Conservation (phyloP, 192 early-diverging fungal species). For the Geranomyces michiganensis region DNA sequence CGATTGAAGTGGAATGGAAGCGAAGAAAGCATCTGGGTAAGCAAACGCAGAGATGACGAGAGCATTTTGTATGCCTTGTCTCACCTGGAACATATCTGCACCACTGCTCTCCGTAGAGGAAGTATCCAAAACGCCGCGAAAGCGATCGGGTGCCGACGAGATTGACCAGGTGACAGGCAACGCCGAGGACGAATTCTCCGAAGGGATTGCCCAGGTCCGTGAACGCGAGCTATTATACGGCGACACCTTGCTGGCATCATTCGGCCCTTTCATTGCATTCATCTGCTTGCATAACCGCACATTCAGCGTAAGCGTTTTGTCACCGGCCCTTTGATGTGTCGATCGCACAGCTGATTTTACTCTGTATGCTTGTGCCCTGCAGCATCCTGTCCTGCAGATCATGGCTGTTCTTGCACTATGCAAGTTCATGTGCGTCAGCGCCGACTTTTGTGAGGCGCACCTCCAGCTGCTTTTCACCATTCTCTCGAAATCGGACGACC, state of each 20-base stretch:
- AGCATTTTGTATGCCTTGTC: too few species aligned
- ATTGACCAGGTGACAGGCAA: conserved; percentile 91
- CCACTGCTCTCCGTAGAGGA: conserved; percentile 9
- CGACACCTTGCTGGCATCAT: conserved; percentile 74
- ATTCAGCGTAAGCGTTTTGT: conserved; percentile 66
- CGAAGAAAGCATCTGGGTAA: conserved; percentile 65
- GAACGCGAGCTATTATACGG: conserved; percentile 92
- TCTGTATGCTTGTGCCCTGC: too few species aligned
- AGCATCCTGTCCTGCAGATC: conserved; percentile 86
- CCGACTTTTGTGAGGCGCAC: conserved; percentile 92
- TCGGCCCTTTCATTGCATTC: conserved; percentile 79
- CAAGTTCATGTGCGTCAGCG: conserved; percentile 97
- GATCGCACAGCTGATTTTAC: conserved; percentile 9
- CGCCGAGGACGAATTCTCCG: conserved; percentile 94
- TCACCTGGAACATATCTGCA: not conserved
- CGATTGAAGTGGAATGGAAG: conserved; percentile 92
- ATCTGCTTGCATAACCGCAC: conserved; percentile 81
- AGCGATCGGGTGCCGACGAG: conserved; percentile 63
- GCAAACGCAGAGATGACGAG: too few species aligned
- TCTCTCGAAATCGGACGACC: conserved; percentile 79
- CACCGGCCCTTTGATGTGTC: not conserved
- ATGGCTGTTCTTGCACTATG: conserved; percentile 84
- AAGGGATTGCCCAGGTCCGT: conserved; percentile 81
- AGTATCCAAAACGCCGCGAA: conserved; percentile 26
- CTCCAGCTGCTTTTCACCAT: conserved; percentile 90